phyloP scores from a whole-genome alignment of 352 stramenopile genomes.

The Hyaloperonospora arabidopsidis region DNA sequence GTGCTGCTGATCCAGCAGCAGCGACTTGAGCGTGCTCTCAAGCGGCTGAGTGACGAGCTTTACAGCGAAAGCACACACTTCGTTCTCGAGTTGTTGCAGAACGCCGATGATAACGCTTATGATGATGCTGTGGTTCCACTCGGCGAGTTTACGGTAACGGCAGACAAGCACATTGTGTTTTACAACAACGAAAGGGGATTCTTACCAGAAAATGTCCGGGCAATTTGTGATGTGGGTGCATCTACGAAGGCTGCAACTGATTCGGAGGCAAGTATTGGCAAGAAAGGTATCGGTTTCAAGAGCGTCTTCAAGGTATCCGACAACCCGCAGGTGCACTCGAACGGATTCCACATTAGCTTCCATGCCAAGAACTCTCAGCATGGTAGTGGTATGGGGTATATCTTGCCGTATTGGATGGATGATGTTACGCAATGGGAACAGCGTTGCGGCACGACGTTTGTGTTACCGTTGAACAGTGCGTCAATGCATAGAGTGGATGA shows the following conservation, averaged over 20 bases:
- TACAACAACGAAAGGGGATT: slow-evolving; percentile 84
- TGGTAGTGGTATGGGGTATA: slow-evolving; percentile 57
- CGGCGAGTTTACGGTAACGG: slow-evolving; percentile 55
- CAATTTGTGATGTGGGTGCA: slow-evolving; percentile 81
- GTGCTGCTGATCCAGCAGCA: slow-evolving; percentile 71
- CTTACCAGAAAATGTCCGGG: slow-evolving; percentile 59
- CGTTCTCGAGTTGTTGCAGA: slow-evolving; percentile 83
- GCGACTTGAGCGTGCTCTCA: slow-evolving; percentile 73
- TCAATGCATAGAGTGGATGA: slow-evolving; percentile 37
- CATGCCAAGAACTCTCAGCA: slow-evolving; percentile 43
- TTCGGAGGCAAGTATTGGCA: slow-evolving; percentile 64
- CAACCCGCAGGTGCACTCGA: slow-evolving; percentile 78
- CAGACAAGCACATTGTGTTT: slow-evolving; percentile 52
- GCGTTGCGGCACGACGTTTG: slow-evolving; percentile 53
- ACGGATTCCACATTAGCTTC: slow-evolving; percentile 82
- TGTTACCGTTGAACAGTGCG: slow-evolving; percentile 58
- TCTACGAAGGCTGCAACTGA: slow-evolving; percentile 55
- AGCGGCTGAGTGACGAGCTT: slow-evolving; percentile 77
- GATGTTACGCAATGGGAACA: slow-evolving; percentile 35
- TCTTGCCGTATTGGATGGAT: slow-evolving; percentile 74
- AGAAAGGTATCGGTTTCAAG: slow-evolving; percentile 88
- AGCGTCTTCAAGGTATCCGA: slow-evolving; percentile 88
- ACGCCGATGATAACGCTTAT: slow-evolving; percentile 83
- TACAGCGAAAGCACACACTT: slow-evolving; percentile 87
- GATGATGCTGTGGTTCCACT: slow-evolving; percentile 30